Conservation (phyloP, 495 filamentous ascomycete species). For the Penicillium manginii region DNA sequence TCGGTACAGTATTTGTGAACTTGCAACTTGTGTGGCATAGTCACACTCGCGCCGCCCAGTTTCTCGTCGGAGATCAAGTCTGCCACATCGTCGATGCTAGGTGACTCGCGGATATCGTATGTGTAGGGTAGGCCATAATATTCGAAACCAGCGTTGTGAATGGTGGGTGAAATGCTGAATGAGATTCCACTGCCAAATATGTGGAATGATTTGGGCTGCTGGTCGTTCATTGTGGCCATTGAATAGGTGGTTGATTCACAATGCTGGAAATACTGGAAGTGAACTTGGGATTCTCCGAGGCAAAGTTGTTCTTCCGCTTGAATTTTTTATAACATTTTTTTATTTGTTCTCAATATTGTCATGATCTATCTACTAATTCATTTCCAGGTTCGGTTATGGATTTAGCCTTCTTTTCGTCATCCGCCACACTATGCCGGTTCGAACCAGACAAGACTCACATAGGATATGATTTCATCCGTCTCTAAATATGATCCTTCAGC, state of each 20-base stretch:
- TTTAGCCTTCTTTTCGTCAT: constrained; percentile 1
- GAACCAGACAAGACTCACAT: neutral
- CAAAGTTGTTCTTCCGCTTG: neutral
- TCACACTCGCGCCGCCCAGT: constrained; percentile 50
- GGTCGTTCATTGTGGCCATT: neutral
- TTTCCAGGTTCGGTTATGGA: neutral
- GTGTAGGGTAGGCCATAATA: constrained; percentile 65
- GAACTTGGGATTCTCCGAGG: neutral
- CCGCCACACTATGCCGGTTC: neutral
- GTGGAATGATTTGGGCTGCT: constrained; percentile 38
- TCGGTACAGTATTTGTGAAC: constrained; percentile 42
- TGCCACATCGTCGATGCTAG: constrained; percentile 32
- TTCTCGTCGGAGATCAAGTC: constrained; percentile 48
- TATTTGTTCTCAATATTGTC: neutral
- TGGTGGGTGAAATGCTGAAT: constrained; percentile 69
- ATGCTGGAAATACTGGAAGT: no score
- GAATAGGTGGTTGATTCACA: no score
- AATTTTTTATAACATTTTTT: neutral
- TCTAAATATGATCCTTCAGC: neutral
- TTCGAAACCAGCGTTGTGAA: constrained; percentile 70
- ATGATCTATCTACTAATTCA: neutral
- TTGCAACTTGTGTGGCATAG: constrained; percentile 53
- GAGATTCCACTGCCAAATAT: constrained; percentile 67
- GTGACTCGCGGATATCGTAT: constrained; percentile 60
- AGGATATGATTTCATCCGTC: neutral